Evolutionary conservation across 768 basidiomycete species (phyloP).

Genomic region (Sporobolomyces pararoseus): DNA sequence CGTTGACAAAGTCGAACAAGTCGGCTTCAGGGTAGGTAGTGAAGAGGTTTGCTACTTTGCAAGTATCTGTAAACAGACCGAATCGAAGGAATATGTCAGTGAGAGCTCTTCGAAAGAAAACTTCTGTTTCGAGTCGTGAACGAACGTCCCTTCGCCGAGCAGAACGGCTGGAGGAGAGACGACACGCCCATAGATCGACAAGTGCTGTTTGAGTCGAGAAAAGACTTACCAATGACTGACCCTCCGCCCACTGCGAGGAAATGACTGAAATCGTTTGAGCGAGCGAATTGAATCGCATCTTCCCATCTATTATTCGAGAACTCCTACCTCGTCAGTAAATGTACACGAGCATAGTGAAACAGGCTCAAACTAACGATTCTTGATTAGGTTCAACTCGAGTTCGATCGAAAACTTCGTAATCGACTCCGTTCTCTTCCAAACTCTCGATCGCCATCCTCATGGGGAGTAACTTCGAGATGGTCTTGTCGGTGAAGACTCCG

Average conservation of each 20-base stretch:
- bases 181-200: too few relatives aligned
- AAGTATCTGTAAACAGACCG: conserved; percentile 71
- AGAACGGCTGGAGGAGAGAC: too few relatives aligned
- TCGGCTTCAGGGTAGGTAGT: conserved; percentile 87
- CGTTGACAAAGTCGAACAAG: conserved; percentile 94
- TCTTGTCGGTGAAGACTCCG: conserved; percentile 87
- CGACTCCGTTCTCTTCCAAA: conserved; percentile 70
- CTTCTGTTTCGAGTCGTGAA: too few relatives aligned
- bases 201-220: neutral
- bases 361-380: conserved; percentile 48
- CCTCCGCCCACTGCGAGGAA: conserved; percentile 55
- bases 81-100: conserved; percentile 46
- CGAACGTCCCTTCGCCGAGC: too few relatives aligned
- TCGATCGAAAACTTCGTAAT: conserved; percentile 74
- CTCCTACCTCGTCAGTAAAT: neutral
- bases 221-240: conserved; percentile 40
- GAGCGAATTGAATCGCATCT: conserved; percentile 81
- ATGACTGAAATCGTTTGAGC: conserved; percentile 83
- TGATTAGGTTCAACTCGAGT: conserved; percentile 90
- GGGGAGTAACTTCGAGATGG: conserved; percentile 71
- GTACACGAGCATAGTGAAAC: neutral
- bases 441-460: conserved; percentile 78
- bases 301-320: conserved; percentile 60
- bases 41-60: conserved; percentile 89
- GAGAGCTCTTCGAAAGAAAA: neutral